Base-by-base conservation (phyloP, 192 early-diverging fungal genomes). In the Rhizophagus prolifer region DNA sequence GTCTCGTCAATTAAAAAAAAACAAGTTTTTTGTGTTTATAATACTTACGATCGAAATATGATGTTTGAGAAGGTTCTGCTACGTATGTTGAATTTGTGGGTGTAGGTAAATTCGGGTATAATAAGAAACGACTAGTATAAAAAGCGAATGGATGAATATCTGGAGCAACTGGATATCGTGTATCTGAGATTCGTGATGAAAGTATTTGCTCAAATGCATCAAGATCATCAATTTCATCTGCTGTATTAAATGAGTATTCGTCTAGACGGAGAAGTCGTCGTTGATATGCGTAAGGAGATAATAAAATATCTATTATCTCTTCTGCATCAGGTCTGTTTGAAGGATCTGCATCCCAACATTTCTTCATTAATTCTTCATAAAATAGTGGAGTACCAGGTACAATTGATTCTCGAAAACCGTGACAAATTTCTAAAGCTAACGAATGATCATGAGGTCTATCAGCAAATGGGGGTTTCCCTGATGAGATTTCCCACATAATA, bases 401-500 rank as follows among this genome's bases (percentile, higher is more conserved):
- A 62, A 81, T 81, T 19, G 82, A 72, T 47, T 85, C 84, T 19
- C 84, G 70, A 14, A 47, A 75, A 47, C 84, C 81, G 6, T 77
- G 58, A 79, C 81, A 77, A 23, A 84, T 71, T 31, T 84, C 78
- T 21, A 74, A 66, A 38, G 81, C 50, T 13, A 84, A 72, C 3
- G 71, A 31, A 23, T 81, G 79, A 30, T 81, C 83, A 30, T 77
- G 72, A 12, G 81, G 74, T 23, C 83, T 71, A 13, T 78, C 75
- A n/a, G 65, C 72, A 64, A 84, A 84, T 7, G 84, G 84, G 36
- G 82, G 81, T 13, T 75, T 72, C 19, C 84, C 84, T 1, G 82
- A 81, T 8, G 84, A 81, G 4, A 85, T 78, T 63, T 85, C 82
- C 84, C 84, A 85, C 77, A 85, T 81, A 13, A 85, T 81, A 44